Base-by-base conservation (phyloP, 2,329 filamentous ascomycete species). In the Lachnellula willkommii region DNA sequence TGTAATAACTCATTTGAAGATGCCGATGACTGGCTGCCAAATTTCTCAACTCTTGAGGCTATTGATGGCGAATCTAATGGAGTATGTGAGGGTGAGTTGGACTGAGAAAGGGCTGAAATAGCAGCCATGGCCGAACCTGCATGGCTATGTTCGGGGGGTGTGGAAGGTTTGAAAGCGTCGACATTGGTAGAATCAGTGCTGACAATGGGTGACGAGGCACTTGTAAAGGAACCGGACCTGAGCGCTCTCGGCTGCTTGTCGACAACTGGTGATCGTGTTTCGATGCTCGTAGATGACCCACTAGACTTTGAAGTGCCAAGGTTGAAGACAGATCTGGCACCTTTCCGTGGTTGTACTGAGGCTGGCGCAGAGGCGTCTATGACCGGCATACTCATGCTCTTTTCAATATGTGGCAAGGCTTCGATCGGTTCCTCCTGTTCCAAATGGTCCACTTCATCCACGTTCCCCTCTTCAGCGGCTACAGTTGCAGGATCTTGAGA, bases 41-140 rank as follows among this genome's bases (percentile, higher is more conserved):
- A 64, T 48, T 74, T 74, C 4, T 72, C 72, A 4, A 70, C 62
- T 11, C 72, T 72, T 57, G 70, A 74, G 28, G 66, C 68, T 59
- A 70, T 73, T n/a, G 57, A 61, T 26, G 76, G 73, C 46, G 76
- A 77, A 47, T 73, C 72, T 37, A 74, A 55, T 6, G 77, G 75
- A 1, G 78, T 77, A 12, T 74, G 73, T 6, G 71, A 67, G 1
- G 82, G 79, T 1, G 82, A 81, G 22, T 72, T 70, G n/a, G 80
- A 50, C 37, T 81, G 77, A 1, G 86, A 82, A 17, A 81, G 77
- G 17, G 76, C 80, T n/a, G 87, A 83, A 40, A 89, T 75, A 40
- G 83, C 84, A 53, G 85, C 85, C 77, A 91, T 89, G 26, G 80
- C 77, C 61, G 76, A 81, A 22, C 79, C 77, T 24, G 87, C 87